A percentile compares a stretch with the other conserved stretches of the same genome.
Evolutionary conservation across 495 filamentous ascomycete species (phyloP).

Genomic region (Emericellopsis terricola): DNA sequence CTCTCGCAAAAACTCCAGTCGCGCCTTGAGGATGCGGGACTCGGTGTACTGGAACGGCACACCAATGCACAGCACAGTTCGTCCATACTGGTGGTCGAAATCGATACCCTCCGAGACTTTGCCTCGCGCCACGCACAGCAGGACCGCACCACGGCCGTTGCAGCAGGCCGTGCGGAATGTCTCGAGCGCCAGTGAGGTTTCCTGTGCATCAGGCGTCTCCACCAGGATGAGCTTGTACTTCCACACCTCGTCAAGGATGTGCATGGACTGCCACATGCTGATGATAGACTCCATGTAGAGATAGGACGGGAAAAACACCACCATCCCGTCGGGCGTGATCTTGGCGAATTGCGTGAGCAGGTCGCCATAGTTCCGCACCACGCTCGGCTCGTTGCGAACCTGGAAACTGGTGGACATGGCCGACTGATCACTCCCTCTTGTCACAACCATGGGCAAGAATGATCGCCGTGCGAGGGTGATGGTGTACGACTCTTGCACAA

Average conservation of each 20-base stretch:
- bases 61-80: slow-evolving; percentile 90
- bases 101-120: slow-evolving; percentile 98
- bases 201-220: slow-evolving; percentile 93
- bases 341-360: slow-evolving; percentile 84
- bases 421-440: slow-evolving; percentile 82
- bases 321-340: slow-evolving; percentile 90
- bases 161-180: slow-evolving; percentile 94
- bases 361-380: slow-evolving; percentile 89
- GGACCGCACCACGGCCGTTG: slow-evolving; percentile 83
- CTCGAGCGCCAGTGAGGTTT: slow-evolving; percentile 88
- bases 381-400: slow-evolving; percentile 83
- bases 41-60: slow-evolving; percentile 99
- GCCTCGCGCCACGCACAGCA: slow-evolving; percentile 88
- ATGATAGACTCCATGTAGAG: slow-evolving; percentile 99
- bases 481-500: slow-evolving; percentile 87
- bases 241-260: slow-evolving; percentile 93
- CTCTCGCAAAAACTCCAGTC: slow-evolving; percentile 88
- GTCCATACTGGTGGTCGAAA: slow-evolving; percentile 98
- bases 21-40: slow-evolving; percentile 87
- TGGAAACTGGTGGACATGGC: slow-evolving; percentile 81
- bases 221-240: slow-evolving; percentile 98
- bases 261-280: slow-evolving; percentile 97
- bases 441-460: slow-evolving; percentile 96
- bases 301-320: slow-evolving; percentile 98
- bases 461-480: slow-evolving; percentile 94